Conservation (phyloP, 345 rosid species). For the Gossypium longicalyx region DNA sequence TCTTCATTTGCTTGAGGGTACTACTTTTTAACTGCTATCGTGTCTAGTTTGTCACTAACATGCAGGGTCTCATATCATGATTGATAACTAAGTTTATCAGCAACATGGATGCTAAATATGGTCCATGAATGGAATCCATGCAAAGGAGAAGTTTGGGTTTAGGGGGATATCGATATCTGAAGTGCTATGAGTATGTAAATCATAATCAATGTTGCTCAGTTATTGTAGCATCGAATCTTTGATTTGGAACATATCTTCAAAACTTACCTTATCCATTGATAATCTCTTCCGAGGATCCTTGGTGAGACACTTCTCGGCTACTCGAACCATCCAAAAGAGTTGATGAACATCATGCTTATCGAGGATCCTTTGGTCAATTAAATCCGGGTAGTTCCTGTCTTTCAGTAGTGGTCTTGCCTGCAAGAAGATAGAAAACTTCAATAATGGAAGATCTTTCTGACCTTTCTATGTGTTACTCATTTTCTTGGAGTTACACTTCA, state of each 20-base stretch:
- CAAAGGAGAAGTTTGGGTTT: neutral
- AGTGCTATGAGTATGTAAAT: neutral
- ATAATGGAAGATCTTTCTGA: neutral
- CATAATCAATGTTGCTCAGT: neutral
- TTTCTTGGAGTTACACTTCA: neutral
- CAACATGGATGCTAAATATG: neutral
- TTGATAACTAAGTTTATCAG: no score
- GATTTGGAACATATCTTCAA: neutral
- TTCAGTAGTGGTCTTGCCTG: constrained; percentile 67
- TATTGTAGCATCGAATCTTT: neutral
- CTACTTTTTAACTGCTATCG: no score
- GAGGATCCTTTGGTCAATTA: constrained; percentile 48
- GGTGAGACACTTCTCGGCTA: constrained; percentile 58
- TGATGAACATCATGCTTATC: constrained; percentile 60
- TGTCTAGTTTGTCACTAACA: no score
- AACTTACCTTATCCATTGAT: constrained; percentile 40
- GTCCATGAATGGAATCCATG: neutral
- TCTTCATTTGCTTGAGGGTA: neutral
- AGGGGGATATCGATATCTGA: neutral
- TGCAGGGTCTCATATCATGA: no score
- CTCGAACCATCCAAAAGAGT: constrained; percentile 64
- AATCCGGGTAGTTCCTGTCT: constrained; percentile 52
- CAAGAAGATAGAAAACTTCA: neutral
- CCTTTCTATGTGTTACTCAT: neutral
- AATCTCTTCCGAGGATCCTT: constrained; percentile 53